phyloP scores from a whole-genome alignment of 2,329 filamentous ascomycete genomes.

The Fonsecaea erecta region DNA sequence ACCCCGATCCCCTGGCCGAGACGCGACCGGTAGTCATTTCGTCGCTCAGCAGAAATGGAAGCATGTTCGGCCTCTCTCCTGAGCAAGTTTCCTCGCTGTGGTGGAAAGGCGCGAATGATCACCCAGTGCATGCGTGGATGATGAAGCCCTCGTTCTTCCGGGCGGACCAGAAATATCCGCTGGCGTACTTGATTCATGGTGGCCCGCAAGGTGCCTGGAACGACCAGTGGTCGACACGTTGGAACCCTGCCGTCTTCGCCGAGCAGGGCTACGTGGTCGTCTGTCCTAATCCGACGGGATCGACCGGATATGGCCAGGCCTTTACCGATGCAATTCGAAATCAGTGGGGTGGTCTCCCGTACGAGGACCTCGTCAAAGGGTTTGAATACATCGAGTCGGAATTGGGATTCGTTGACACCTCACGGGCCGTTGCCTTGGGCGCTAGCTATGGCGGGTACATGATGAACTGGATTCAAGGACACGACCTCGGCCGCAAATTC shows the following conservation, averaged over 20 bases:
- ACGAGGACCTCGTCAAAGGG: slow-evolving; percentile 61
- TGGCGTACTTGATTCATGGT: slow-evolving; percentile 61
- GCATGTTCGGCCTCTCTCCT: slow-evolving; percentile 48
- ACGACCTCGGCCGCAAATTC: slow-evolving; percentile 60
- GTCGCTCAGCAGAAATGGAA: slow-evolving; percentile 45
- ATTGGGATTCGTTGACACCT: slow-evolving; percentile 58
- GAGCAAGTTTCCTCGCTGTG: slow-evolving; percentile 52
- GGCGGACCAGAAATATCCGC: slow-evolving; percentile 55
- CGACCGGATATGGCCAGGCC: slow-evolving; percentile 60
- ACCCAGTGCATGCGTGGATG: slow-evolving; percentile 53
- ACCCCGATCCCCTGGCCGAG: slow-evolving; percentile 39
- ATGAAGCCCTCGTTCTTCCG: slow-evolving; percentile 55
- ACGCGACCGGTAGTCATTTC: slow-evolving; percentile 43
- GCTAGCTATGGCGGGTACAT: slow-evolving; percentile 65
- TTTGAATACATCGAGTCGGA: slow-evolving; percentile 58
- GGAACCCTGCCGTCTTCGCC: slow-evolving; percentile 62
- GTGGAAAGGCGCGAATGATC: slow-evolving; percentile 52
- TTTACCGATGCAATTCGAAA: slow-evolving; percentile 59
- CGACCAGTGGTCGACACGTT: slow-evolving; percentile 60
- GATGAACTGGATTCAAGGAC: slow-evolving; percentile 64
- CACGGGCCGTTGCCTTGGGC: slow-evolving; percentile 59
- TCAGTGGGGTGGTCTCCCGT: slow-evolving; percentile 60
- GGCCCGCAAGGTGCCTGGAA: slow-evolving; percentile 58
- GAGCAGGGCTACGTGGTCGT: slow-evolving; percentile 66
- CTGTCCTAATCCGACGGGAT: slow-evolving; percentile 64